Evolutionary conservation across 306 rosid genomes (phyloP).

Genomic region (Senna siamea): DNA sequence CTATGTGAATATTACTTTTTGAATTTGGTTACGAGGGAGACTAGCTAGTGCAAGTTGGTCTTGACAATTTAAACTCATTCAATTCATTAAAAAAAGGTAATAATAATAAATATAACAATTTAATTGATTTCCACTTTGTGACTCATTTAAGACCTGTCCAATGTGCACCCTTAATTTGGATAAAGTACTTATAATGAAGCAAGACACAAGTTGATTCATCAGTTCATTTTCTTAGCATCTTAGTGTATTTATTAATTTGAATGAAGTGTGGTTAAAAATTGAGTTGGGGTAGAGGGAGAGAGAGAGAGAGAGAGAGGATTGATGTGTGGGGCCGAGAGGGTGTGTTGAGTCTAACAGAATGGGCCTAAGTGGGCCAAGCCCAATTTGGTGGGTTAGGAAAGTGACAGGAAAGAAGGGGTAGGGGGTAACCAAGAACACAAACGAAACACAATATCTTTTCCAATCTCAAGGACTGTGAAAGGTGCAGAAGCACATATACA

Average conservation of each 20-base stretch:
- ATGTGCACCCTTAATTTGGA: not conserved
- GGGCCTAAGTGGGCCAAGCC: slow-evolving; percentile 52
- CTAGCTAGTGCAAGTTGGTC: not conserved
- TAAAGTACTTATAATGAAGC: no score
- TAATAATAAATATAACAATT: no score
- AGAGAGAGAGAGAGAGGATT: no score
- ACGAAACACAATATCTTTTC: slow-evolving; percentile 43
- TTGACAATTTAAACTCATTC: not conserved
- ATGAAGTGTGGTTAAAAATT: no score
- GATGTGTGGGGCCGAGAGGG: slow-evolving; percentile 37
- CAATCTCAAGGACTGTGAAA: slow-evolving; percentile 54
- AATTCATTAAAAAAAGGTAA: not conserved
- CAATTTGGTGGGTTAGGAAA: slow-evolving; percentile 53
- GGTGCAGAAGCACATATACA: not conserved
- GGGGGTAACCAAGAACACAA: slow-evolving; percentile 36
- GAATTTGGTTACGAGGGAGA: not conserved
- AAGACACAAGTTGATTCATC: no score
- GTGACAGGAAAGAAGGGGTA: slow-evolving; percentile 51
- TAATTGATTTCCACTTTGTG: not conserved
- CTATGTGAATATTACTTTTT: no score
- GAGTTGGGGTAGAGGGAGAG: no score
- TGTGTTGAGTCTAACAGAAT: slow-evolving; percentile 61
- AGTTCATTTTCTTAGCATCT: no score
- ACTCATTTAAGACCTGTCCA: not conserved
- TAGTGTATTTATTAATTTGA: no score